Evolutionary conservation across 306 rosid species (phyloP), one percentile per base, ranked within the genome.

Genomic region (Cajanus cajan): DNA sequence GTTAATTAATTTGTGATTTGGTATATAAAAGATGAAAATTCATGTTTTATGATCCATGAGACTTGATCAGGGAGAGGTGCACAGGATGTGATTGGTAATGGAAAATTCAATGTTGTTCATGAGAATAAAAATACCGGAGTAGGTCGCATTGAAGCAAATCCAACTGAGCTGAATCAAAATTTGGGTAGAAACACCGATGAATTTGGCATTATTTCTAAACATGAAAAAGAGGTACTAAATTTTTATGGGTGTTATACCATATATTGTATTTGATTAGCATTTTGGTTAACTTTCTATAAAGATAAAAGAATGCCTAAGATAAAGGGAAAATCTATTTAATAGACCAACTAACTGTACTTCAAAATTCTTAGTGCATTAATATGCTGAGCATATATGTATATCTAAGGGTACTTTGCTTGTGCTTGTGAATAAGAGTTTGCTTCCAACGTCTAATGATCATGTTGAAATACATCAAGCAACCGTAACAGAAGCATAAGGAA

Each of bases 111-210:
- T 40, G 69, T 13, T 28, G 16, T 16, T 73, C 54, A 55, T 65
- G 79, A 34, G 31, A 54, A 63, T 31, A 25, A 16, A 75, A 16
- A 64, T 61, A 34, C 48, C 57, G 44, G 25, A 54, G 43, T 33
- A 9, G 25, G 8, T 7, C 74, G 41, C 58, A 28, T 76, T 28
- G 76, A 28, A 47, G 76, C 57, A 63, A 24, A 76, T 62, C 59
- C 76, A 73, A 51, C 58, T 39, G 74, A 80, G 59, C 70, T 52
- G 61, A 71, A 73, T 61, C 22, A 5, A 39, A 59, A 77, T 54
- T 54, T 58, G 72, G 54, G 54, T 47, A 68, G 48, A 43, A 43
- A 5, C 34, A 54, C 24, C 5, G 16, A 11, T 69, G 34, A n/a
- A 77, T 51, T 48, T 79, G 50, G 34, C 45, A n/a, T 51, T 67